Percentiles rank a stretch among this genome's conserved stretches.
These are phyloP conservation scores for Xylaria bambusicola DNA, from an alignment of 495 filamentous ascomycete species.

Conservation along the genomic window DNA sequence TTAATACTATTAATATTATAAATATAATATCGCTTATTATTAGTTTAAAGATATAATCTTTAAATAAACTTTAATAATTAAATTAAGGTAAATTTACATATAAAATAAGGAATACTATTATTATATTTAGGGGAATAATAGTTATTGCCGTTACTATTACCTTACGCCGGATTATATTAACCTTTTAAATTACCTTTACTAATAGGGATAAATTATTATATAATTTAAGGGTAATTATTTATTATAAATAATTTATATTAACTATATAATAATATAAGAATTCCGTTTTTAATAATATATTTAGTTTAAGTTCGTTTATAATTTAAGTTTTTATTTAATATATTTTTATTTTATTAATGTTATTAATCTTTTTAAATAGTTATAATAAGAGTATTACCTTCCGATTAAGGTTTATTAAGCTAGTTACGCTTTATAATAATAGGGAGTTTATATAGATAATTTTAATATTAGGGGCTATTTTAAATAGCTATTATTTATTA, in stretches of 20 bases:
- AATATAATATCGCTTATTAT: background rate
- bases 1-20: background rate
- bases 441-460: background rate
- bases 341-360: background rate
- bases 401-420: background rate
- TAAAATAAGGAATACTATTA: background rate
- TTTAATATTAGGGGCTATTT: too few relatives aligned
- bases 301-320: background rate
- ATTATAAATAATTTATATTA: conserved; percentile 3
- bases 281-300: background rate
- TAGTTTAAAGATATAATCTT: background rate
- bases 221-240: background rate
- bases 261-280: conserved; percentile 14
- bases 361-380: background rate
- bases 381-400: background rate
- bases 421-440: background rate
- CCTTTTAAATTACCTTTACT: background rate
- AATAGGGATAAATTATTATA: background rate
- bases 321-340: background rate
- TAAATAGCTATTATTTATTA: background rate
- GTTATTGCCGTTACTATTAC: too few relatives aligned
- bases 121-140: background rate
- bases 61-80: background rate
- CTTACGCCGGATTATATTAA: background rate
- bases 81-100: background rate